Evolutionary conservation across 768 basidiomycete species (phyloP), one percentile per base, ranked within the genome.

Genomic region (Udeniomyces megalosporus): DNA sequence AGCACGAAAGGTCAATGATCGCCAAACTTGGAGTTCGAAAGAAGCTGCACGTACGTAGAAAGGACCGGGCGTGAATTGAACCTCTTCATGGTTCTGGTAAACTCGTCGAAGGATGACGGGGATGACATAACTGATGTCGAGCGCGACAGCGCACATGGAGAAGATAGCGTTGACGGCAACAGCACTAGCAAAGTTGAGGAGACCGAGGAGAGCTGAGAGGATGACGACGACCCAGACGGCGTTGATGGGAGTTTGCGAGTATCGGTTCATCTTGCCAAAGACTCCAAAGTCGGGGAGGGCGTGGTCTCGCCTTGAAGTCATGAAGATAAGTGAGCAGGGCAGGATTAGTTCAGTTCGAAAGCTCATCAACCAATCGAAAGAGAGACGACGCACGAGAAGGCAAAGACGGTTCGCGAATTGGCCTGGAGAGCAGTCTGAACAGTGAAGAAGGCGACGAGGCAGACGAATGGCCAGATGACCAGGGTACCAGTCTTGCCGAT

Each of bases 31-130:
- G n/a, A n/a, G n/a, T n/a, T n/a, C n/a, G n/a, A n/a, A n/a, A n/a
- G 4, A 8, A 29, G 22, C 74, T 26, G 58, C 15, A 32, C 86
- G 84, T 81, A 89, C 82, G 75, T 84, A 88, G 75, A 89, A 88
- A 6, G 88, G 87, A 12, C 88, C 88, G 4, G 88, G 88, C 64
- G 80, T 82, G 78, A 90, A 90, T 68, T 79, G 77, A 28, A 90
- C 87, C 52, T 89, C 86, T 0, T 85, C 84, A 69, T 89, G 87
- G 59, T 81, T 77, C 66, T 78, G 75, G 72, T 78, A 86, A 31
- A 82, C 69, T 32, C 86, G 78, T 46, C 86, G 80, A 64, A 78
- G 77, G 71, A 83, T 80, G 67, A 90, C 87, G 4, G 87, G 88
- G 64, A 88, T 85, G 68, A 88, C 81, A 70, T 90, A 90, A 67